These are phyloP conservation scores for Amanita muscaria DNA, from an alignment of 768 basidiomycete species.

Conservation along the genomic window DNA sequence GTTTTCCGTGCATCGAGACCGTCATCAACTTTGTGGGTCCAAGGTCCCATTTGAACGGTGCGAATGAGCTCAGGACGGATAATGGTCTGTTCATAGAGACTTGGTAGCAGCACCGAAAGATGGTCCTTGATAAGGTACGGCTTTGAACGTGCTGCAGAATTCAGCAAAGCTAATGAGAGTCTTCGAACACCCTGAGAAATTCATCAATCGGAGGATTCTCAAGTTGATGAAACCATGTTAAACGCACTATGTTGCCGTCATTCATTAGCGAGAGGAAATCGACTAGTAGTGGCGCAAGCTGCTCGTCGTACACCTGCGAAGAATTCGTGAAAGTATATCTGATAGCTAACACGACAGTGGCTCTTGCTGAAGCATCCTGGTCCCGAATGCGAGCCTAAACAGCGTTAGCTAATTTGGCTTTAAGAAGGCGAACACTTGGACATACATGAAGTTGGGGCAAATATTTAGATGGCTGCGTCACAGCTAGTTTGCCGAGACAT, in stretches of 20 bases:
- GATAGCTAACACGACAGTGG: slow-evolving; percentile 88
- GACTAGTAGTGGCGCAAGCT: slow-evolving; percentile 79
- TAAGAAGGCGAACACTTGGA: slow-evolving; percentile 7
- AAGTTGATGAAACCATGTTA: slow-evolving; percentile 7
- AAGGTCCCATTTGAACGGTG: slow-evolving; percentile 94
- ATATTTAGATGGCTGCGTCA: slow-evolving; percentile 84
- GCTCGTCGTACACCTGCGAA: slow-evolving; percentile 77
- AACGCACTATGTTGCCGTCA: slow-evolving; percentile 75
- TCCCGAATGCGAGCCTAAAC: slow-evolving; percentile 70
- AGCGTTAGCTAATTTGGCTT: background rate
- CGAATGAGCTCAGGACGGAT: slow-evolving; percentile 75
- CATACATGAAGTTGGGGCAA: slow-evolving; percentile 86
- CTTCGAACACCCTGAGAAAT: slow-evolving; percentile 72
- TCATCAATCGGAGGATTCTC: background rate
- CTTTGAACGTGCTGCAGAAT: slow-evolving; percentile 93
- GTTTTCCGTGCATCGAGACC: slow-evolving; percentile 95
- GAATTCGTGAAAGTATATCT: slow-evolving; percentile 91
- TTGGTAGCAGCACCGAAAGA: slow-evolving; percentile 64
- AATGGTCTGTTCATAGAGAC: slow-evolving; percentile 77
- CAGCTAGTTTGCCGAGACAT: slow-evolving; percentile 91
- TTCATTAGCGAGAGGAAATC: slow-evolving; percentile 88
- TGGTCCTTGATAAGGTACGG: slow-evolving; percentile 88
- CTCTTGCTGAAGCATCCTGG: slow-evolving; percentile 60
- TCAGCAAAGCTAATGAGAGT: slow-evolving; percentile 81
- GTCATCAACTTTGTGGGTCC: slow-evolving; percentile 95